These are phyloP conservation scores for Apostasia shenzhenica DNA, from an alignment of 106 monocot species.

Conservation along the genomic window DNA sequence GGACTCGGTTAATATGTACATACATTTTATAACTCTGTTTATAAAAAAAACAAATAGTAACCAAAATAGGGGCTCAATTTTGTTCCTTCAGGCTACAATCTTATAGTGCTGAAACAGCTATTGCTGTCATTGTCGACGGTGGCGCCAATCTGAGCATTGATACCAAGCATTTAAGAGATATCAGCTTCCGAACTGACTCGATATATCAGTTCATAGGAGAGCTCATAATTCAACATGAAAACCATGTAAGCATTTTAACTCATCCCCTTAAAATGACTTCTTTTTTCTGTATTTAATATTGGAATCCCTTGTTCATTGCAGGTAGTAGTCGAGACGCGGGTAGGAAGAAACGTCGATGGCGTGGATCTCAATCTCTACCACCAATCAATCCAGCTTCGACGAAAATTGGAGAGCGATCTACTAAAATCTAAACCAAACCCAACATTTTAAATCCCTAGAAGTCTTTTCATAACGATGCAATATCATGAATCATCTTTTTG, in stretches of 20 bases:
- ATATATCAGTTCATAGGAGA: conserved; percentile 96
- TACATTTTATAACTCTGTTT: too few species aligned
- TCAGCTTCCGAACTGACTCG: conserved; percentile 42
- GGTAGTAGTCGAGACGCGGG: conserved; percentile 59
- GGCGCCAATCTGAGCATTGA: conserved; percentile 44
- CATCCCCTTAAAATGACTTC: neutral
- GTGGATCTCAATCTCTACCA: conserved; percentile 81
- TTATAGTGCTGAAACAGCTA: conserved; percentile 51
- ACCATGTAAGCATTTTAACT: conserved; percentile 29
- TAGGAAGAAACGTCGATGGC: conserved; percentile 87
- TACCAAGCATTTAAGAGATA: conserved; percentile 48
- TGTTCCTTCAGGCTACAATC: conserved; percentile 38
- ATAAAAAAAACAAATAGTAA: too few species aligned
- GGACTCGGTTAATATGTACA: too few species aligned
- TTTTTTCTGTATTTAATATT: conserved; percentile 5
- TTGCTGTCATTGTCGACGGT: conserved; percentile 53
- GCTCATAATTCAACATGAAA: conserved; percentile 40
- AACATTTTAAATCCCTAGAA: too few species aligned
- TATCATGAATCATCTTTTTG: too few species aligned
- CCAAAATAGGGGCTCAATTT: too few species aligned
- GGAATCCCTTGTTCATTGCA: too few species aligned
- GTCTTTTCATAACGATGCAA: too few species aligned
- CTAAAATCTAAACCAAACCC: conserved; percentile 18
- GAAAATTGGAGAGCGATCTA: conserved; percentile 46
- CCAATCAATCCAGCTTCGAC: conserved; percentile 63